phyloP scores from a whole-genome alignment of 305 asterid genomes.

The Fraxinus nigra region DNA sequence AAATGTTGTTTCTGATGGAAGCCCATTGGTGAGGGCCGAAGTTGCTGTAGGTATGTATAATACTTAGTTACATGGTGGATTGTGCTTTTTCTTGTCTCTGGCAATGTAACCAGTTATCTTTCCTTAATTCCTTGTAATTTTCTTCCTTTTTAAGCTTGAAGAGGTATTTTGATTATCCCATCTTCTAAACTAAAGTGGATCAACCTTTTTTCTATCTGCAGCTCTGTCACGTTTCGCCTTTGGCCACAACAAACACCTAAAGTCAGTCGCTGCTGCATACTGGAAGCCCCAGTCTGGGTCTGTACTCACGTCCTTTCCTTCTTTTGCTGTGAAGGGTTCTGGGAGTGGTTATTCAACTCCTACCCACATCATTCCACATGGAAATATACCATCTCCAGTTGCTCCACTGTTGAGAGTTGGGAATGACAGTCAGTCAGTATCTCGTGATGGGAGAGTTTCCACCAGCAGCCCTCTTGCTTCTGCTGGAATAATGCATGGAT shows the following conservation, averaged over 20 bases:
- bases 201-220: slow-evolving; percentile 34
- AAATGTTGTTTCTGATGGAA: slow-evolving; percentile 89
- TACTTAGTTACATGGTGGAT: not conserved
- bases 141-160: not conserved
- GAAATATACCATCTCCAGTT: slow-evolving; percentile 62
- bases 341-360: slow-evolving; percentile 86
- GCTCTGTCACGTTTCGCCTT: slow-evolving; percentile 86
- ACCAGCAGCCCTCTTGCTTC: slow-evolving; percentile 89
- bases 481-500: slow-evolving; percentile 85
- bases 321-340: slow-evolving; percentile 70
- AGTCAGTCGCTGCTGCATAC: slow-evolving; percentile 85
- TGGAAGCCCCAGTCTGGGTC: slow-evolving; percentile 82
- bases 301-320: slow-evolving; percentile 79
- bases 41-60: slow-evolving; percentile 81
- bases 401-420: slow-evolving; percentile 71
- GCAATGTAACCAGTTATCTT: not conserved
- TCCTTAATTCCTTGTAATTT: slow-evolving; percentile 7
- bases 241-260: slow-evolving; percentile 47
- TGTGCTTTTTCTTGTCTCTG: not conserved
- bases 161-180: not conserved
- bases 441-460: slow-evolving; percentile 78
- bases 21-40: slow-evolving; percentile 97
- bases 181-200: not conserved
- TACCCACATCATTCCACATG: slow-evolving; percentile 68
- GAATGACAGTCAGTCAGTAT: slow-evolving; percentile 51